phyloP scores from a whole-genome alignment of 2,329 filamentous ascomycete genomes.

The Epichloe sp. region DNA sequence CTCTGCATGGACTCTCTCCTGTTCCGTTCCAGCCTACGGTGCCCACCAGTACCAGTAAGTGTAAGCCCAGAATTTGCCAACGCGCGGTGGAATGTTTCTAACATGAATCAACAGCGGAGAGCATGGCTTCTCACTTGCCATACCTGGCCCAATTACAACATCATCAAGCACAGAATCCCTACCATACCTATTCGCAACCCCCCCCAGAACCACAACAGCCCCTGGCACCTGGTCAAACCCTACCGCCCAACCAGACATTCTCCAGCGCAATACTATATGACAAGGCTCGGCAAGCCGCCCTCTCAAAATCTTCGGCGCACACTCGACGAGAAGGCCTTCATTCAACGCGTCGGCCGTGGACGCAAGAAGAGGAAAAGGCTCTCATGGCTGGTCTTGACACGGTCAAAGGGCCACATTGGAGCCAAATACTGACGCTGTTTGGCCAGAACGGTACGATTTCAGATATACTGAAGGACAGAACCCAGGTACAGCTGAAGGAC shows the following conservation, averaged over 20 bases:
- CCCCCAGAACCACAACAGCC: slow-evolving; percentile 19
- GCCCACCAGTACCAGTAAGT: slow-evolving; percentile 25
- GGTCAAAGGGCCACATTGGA: slow-evolving; percentile 88
- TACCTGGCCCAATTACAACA: slow-evolving; percentile 27
- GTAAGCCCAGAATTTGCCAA: slow-evolving; percentile 13
- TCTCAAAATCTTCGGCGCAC: slow-evolving; percentile 42
- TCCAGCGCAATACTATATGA: slow-evolving; percentile 44
- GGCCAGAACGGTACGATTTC: slow-evolving; percentile 68
- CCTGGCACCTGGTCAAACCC: slow-evolving; percentile 20
- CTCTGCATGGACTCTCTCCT: slow-evolving; percentile 28
- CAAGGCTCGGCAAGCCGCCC: slow-evolving; percentile 43
- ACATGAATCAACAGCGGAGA: slow-evolving; percentile 15
- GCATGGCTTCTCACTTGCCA: slow-evolving; percentile 21
- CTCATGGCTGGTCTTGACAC: slow-evolving; percentile 79
- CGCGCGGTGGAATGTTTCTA: neutral
- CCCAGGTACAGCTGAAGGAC: slow-evolving; percentile 85
- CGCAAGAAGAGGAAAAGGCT: slow-evolving; percentile 77
- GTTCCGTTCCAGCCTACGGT: slow-evolving; percentile 30
- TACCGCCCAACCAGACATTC: slow-evolving; percentile 44
- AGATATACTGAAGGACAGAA: slow-evolving; percentile 74
- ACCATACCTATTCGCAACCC: slow-evolving; percentile 23
- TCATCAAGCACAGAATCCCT: slow-evolving; percentile 22
- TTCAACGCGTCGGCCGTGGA: slow-evolving; percentile 67
- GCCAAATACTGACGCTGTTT: slow-evolving; percentile 76
- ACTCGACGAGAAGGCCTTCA: slow-evolving; percentile 43